These are phyloP conservation scores for Mrakia blollopis DNA, from an alignment of 768 basidiomycete species.

Conservation along the genomic window DNA sequence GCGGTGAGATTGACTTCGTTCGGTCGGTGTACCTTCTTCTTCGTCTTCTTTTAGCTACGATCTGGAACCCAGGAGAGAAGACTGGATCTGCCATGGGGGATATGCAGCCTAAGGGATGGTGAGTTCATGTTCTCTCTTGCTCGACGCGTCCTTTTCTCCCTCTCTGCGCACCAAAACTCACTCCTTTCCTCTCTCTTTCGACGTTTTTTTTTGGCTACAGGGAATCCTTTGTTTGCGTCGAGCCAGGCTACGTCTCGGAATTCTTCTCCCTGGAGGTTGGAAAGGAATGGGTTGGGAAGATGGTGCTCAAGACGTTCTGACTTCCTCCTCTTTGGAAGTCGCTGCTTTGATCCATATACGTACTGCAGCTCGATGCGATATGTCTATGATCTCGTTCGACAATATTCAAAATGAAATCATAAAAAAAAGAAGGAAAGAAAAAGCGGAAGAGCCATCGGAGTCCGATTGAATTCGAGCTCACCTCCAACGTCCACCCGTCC, in stretches of 20 bases:
- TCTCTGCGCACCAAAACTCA: too few species aligned
- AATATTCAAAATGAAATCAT: neutral
- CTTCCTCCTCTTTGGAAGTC: neutral
- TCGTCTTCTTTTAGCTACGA: conserved; percentile 28
- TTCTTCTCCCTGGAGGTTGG: conserved; percentile 62
- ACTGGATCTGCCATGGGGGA: conserved; percentile 70
- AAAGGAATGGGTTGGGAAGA: conserved; percentile 69
- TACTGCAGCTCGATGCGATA: too few species aligned
- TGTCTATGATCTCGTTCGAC: neutral
- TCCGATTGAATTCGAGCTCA: neutral
- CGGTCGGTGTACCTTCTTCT: too few species aligned
- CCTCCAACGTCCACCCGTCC: neutral
- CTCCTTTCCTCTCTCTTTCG: neutral
- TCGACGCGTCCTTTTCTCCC: conserved; percentile 45
- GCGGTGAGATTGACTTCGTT: too few species aligned
- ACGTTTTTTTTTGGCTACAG: conserved; percentile 44
- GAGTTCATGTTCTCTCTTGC: too few species aligned
- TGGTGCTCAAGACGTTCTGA: conserved; percentile 55
- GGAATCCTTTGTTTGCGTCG: conserved; percentile 83
- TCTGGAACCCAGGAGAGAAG: conserved; percentile 85
- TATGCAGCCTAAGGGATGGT: conserved; percentile 85
- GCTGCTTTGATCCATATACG: neutral
- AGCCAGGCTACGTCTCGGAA: conserved; percentile 78
- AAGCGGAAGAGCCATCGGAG: neutral
- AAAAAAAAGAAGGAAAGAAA: neutral